Conservation (phyloP, 768 basidiomycete species). For the Crepidotus variabilis region DNA sequence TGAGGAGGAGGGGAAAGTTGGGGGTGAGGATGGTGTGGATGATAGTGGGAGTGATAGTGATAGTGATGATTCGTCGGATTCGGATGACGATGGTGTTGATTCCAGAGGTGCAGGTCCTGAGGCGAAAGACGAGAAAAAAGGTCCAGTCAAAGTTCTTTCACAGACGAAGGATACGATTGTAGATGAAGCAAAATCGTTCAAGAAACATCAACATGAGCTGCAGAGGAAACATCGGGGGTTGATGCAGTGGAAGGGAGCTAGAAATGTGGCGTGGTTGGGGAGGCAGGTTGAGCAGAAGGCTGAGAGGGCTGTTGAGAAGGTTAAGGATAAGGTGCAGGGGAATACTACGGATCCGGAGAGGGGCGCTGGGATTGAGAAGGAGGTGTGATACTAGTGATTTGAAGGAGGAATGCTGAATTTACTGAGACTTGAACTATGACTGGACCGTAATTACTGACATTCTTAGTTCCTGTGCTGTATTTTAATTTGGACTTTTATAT, state of each 20-base stretch:
- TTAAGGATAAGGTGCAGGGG: slow-evolving; percentile 30
- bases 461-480: too few relatives aligned
- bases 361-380: slow-evolving; percentile 35
- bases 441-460: too few relatives aligned
- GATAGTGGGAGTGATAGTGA: background rate
- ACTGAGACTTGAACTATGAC: too few relatives aligned
- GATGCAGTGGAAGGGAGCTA: slow-evolving; percentile 55
- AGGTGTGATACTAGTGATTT: slow-evolving; percentile 25
- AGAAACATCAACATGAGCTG: slow-evolving; percentile 37
- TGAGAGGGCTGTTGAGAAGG: slow-evolving; percentile 34
- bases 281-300: slow-evolving; percentile 44
- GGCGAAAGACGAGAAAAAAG: background rate
- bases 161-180: background rate
- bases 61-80: background rate
- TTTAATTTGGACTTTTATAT: too few relatives aligned
- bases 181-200: slow-evolving; percentile 8
- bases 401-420: too few relatives aligned
- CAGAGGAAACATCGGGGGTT: slow-evolving; percentile 56
- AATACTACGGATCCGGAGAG: slow-evolving; percentile 23
- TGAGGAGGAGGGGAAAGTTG: slow-evolving; percentile 25
- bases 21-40: slow-evolving; percentile 13
- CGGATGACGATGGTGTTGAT: background rate
- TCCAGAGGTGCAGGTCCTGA: background rate
- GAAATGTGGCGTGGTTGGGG: slow-evolving; percentile 55
- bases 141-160: background rate